These are phyloP conservation scores for Aspergillus sp. DNA, from an alignment of 2,329 filamentous ascomycete species.

Conservation along the genomic window DNA sequence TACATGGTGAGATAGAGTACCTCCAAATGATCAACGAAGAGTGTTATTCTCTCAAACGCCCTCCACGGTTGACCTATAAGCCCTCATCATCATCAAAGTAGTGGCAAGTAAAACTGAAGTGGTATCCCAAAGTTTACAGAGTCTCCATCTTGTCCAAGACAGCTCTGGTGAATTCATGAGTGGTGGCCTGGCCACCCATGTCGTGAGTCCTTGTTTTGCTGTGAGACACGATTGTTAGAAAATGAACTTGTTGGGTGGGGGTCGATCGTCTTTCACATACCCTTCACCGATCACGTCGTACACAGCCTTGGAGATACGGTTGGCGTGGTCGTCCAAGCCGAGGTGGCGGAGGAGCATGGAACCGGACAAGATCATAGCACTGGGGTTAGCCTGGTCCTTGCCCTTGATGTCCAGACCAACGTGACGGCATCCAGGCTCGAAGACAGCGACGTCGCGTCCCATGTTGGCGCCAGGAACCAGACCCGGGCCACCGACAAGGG, in stretches of 20 bases:
- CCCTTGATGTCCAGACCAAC: constrained; percentile 99
- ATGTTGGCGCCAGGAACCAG: constrained; percentile 99
- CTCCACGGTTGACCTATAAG: constrained; percentile 10
- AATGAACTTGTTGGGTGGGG: constrained; percentile 1
- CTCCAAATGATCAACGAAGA: constrained; percentile 4
- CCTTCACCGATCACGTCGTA: constrained; percentile 81
- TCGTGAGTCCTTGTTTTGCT: constrained; percentile 86
- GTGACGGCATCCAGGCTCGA: constrained; percentile 98
- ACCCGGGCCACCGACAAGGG: constrained; percentile 91
- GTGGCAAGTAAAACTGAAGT: constrained; percentile 10
- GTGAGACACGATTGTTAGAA: constrained; percentile 36
- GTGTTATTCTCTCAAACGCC: constrained; percentile 8
- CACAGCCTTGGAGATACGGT: constrained; percentile 82
- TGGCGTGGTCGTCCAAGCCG: constrained; percentile 94
- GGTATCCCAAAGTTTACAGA: constrained; percentile 43
- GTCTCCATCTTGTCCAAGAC: constrained; percentile 93
- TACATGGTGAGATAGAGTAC: constrained; percentile 19
- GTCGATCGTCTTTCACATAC: constrained; percentile 47
- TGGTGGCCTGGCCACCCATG: constrained; percentile 87
- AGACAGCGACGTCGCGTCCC: constrained; percentile 95
- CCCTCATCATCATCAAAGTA: constrained; percentile 21
- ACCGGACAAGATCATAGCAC: constrained; percentile 86
- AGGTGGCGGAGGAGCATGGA: constrained; percentile 97
- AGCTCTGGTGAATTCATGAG: constrained; percentile 90
- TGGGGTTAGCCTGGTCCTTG: constrained; percentile 98